Base-by-base conservation (phyloP, 169 alveolate genomes). In the Fabrea salina region DNA sequence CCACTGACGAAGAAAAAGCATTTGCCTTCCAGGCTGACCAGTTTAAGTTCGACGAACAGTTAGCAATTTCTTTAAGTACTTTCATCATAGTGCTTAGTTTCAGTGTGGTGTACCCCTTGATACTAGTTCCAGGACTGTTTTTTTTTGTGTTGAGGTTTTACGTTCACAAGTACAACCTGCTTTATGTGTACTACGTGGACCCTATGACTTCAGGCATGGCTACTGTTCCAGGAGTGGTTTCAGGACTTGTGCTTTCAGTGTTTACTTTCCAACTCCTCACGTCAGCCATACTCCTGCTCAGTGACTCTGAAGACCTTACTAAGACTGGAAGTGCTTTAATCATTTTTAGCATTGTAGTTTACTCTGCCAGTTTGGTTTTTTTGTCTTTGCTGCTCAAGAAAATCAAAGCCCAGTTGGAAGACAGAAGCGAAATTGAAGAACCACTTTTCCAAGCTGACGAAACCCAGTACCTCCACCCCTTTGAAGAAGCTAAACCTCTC, bases 181-280 rank as follows among this genome's bases (percentile, higher is more conserved):
- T 64, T 19, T 19, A 33, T 4, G 75, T 64, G 0, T 64, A 22
- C 41, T 64, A 64, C 30, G 75, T 64, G 3, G 54, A 64, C 30
- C 49, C 25, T 19, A 64, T 19, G 8, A 39, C 75, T 2, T 64
- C 75, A 37, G 75, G 57, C 16, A 39, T 19, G 35, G 57, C 75
- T 7, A 40, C 30, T 0, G 37, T 64, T 32, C 41, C 41, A 19
- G 16, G 57, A 32, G 16, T 64, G 27, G 37, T 64, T 19, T 64
- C 57, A 5, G 50, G 57, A 35, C 35, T 64, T 4, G 50, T 33
- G 27, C 37, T 40, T 13, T 19, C 75, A 19, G 54, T 41, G 16
- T 64, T 32, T 64, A 39, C 50, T 4, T 39, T 64, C 57, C 75
- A 64, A 39, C 30, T 64, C 27, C 49, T 64, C 43, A 64, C 75